phyloP scores from a whole-genome alignment of 2,329 filamentous ascomycete species.

The Neonectria ditissima region DNA sequence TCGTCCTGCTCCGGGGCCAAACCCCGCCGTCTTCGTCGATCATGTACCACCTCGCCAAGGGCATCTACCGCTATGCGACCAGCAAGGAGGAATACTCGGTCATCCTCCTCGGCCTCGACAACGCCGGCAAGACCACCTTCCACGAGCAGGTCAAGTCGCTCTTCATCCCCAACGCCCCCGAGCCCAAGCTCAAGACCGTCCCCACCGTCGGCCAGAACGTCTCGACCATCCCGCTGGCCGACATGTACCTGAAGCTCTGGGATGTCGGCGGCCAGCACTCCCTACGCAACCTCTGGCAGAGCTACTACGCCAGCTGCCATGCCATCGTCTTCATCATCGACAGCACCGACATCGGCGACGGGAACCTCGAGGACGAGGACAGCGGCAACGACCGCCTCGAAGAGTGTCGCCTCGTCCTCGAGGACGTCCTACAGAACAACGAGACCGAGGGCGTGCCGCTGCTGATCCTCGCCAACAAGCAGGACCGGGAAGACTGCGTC shows the following conservation, averaged over 20 bases:
- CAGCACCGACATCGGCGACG: constrained; percentile 91
- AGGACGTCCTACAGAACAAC: constrained; percentile 87
- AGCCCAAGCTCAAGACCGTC: constrained; percentile 84
- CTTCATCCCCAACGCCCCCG: constrained; percentile 73
- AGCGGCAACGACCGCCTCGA: constrained; percentile 75
- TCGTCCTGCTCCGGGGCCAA: constrained; percentile 19
- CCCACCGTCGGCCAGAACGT: constrained; percentile 98
- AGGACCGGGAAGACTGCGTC: constrained; percentile 96
- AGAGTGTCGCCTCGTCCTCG: constrained; percentile 89
- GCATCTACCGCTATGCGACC: constrained; percentile 92
- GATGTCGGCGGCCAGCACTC: constrained; percentile 95
- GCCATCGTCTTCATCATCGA: constrained; percentile 99
- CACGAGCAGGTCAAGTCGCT: constrained; percentile 95
- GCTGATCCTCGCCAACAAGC: constrained; percentile 94
- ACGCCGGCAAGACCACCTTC: constrained; percentile 97
- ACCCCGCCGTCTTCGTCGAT: constrained; percentile 16
- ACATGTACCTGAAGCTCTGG: constrained; percentile 99
- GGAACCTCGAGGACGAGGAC: constrained; percentile 67
- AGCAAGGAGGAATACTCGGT: constrained; percentile 99
- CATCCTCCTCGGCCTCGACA: constrained; percentile 95
- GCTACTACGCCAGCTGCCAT: constrained; percentile 93
- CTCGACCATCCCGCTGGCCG: constrained; percentile 86
- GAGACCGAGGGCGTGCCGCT: constrained; percentile 93
- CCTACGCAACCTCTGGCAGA: constrained; percentile 92
- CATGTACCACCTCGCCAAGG: constrained; percentile 98